A percentile compares a stretch with the other conserved stretches of the same genome.
Conservation (phyloP, 805 yeast genomes). For the Hanseniaspora nectarophila region DNA sequence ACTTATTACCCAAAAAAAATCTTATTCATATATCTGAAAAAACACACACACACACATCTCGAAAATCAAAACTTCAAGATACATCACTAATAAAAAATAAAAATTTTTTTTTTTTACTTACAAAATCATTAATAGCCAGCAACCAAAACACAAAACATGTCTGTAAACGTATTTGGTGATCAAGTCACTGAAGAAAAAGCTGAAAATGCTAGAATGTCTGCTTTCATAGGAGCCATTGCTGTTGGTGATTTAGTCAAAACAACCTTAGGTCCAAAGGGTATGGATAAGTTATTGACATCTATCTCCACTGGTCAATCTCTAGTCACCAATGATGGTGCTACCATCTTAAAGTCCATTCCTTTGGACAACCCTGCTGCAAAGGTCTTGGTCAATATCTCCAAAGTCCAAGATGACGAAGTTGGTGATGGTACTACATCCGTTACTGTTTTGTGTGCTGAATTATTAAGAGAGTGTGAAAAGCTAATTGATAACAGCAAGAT, state of each 20-base stretch:
- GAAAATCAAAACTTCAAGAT: neutral
- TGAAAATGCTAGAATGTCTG: conserved; percentile 93
- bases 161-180: conserved; percentile 88
- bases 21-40: no score
- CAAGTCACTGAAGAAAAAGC: conserved; percentile 96
- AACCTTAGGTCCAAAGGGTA: conserved; percentile 95
- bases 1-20: neutral
- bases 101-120: conserved; percentile 1
- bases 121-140: neutral
- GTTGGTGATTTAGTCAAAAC: conserved; percentile 94
- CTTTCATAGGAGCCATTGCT: conserved; percentile 97
- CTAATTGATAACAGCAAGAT: conserved; percentile 74
- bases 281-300: conserved; percentile 89
- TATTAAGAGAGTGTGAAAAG: conserved; percentile 87
- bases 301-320: conserved; percentile 66
- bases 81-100: no score
- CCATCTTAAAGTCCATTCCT: conserved; percentile 85
- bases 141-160: conserved; percentile 19
- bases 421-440: conserved; percentile 99
- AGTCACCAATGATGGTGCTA: conserved; percentile 97
- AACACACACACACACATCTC: neutral
- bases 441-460: conserved; percentile 79
- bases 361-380: conserved; percentile 96
- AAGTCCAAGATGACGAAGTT: conserved; percentile 95
- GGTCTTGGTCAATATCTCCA: conserved; percentile 83